Evolutionary conservation across 2,329 filamentous ascomycete species (phyloP).

Genomic region (Xylaria sp.): DNA sequence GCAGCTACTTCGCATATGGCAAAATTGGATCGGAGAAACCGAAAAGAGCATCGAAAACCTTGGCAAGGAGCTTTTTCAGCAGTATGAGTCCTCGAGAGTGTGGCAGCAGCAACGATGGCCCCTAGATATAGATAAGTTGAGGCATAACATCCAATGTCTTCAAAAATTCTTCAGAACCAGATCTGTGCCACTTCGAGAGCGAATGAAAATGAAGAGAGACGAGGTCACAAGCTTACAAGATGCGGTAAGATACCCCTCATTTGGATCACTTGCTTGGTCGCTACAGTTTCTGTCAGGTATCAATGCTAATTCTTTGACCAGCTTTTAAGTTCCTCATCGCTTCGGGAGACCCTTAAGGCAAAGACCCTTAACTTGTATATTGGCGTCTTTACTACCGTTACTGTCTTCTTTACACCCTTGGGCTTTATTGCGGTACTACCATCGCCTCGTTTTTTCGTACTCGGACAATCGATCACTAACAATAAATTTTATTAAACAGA

Average conservation of each 20-base stretch:
- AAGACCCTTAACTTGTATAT: conserved; percentile 34
- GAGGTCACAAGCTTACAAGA: conserved; percentile 36
- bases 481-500: background rate
- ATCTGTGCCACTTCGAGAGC: conserved; percentile 22
- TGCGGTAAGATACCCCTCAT: conserved; percentile 3
- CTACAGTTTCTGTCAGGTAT: background rate
- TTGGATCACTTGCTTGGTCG: background rate
- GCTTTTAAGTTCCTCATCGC: conserved; percentile 33
- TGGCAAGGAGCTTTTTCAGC: conserved; percentile 19
- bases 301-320: conserved; percentile 5
- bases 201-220: conserved; percentile 33
- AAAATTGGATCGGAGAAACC: conserved; percentile 33
- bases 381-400: conserved; percentile 33
- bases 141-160: conserved; percentile 18
- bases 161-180: conserved; percentile 19
- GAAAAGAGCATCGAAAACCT: conserved; percentile 26
- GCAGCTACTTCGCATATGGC: conserved; percentile 35
- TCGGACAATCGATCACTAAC: background rate
- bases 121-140: conserved; percentile 15
- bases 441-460: no score
- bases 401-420: conserved; percentile 33
- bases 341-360: conserved; percentile 32
- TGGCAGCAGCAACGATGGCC: conserved; percentile 23
- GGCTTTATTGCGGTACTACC: conserved; percentile 30
- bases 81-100: conserved; percentile 22